phyloP scores from a whole-genome alignment of 495 filamentous ascomycete genomes.

The Paragyromitra xinjiangensis region DNA sequence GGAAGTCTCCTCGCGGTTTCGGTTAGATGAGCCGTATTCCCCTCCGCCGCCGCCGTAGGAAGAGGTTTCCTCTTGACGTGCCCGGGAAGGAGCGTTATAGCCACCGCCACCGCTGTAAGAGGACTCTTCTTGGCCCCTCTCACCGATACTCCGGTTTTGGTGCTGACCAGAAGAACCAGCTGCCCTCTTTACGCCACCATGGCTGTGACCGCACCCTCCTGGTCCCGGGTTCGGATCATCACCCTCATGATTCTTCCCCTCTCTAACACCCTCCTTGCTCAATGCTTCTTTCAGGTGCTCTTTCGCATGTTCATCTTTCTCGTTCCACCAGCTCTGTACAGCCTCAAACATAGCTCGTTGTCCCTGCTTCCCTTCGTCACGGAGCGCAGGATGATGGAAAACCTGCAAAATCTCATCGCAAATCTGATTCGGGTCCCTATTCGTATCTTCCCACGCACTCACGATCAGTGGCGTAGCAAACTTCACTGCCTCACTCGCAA shows the following conservation, averaged over 20 bases:
- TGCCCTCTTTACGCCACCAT: constrained; percentile 24
- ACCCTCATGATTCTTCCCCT: constrained; percentile 80
- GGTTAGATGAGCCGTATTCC: constrained; percentile 19
- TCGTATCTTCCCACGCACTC: constrained; percentile 80
- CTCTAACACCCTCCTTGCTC: constrained; percentile 75
- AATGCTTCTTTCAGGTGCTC: constrained; percentile 74
- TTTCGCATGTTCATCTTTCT: constrained; percentile 67
- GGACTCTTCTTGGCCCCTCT: constrained; percentile 2
- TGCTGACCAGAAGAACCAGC: constrained; percentile 6
- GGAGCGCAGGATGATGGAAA: constrained; percentile 84
- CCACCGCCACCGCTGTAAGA: constrained; percentile 24
- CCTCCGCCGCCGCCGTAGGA: constrained; percentile 12
- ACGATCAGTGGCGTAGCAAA: constrained; percentile 88
- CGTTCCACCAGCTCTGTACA: constrained; percentile 80
- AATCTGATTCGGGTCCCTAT: constrained; percentile 71
- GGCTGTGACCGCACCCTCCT: constrained; percentile 48
- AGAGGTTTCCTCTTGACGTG: constrained; percentile 21
- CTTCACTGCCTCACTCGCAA: constrained; percentile 76
- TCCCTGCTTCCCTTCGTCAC: constrained; percentile 75
- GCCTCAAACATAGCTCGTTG: constrained; percentile 79
- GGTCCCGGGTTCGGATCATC: constrained; percentile 52
- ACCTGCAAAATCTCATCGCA: constrained; percentile 77
- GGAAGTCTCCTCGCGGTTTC: background rate
- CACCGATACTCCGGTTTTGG: background rate
- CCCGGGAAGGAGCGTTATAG: constrained; percentile 25